phyloP scores from a whole-genome alignment of 106 monocot genomes.

The Triglochin maritima region DNA sequence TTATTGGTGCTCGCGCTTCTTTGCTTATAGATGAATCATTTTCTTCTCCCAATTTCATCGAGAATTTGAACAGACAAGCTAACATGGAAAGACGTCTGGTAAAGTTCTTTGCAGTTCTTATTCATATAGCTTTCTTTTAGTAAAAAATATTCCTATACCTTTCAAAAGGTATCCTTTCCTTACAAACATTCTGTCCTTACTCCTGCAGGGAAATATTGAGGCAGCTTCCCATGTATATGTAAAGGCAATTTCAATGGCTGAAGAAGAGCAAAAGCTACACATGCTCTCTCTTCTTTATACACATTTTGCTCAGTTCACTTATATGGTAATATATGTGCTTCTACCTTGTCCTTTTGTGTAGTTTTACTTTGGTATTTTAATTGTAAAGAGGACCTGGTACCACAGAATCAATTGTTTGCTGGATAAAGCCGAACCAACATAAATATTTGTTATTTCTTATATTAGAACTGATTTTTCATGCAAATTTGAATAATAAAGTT shows the following conservation, averaged over 20 bases:
- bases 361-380: too few species aligned
- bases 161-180: background rate
- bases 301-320: conserved; percentile 65
- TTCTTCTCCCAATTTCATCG: conserved; percentile 19
- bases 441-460: too few species aligned
- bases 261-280: conserved; percentile 36
- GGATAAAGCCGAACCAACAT: too few species aligned
- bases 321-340: conserved; percentile 29
- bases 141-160: background rate
- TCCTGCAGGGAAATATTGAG: conserved; percentile 54
- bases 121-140: background rate
- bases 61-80: conserved; percentile 50
- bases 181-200: background rate
- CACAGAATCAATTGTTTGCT: too few species aligned
- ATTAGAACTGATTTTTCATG: too few species aligned
- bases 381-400: too few species aligned
- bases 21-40: conserved; percentile 14
- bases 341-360: too few species aligned
- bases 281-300: conserved; percentile 38
- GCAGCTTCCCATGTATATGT: conserved; percentile 59
- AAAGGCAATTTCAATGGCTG: conserved; percentile 53
- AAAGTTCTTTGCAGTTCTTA: conserved; percentile 1
- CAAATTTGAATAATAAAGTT: too few species aligned
- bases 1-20: conserved; percentile 38
- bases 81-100: conserved; percentile 89